Evolutionary conservation across 257 asterid genomes (phyloP).

Genomic region (Penstemon barbatus): DNA sequence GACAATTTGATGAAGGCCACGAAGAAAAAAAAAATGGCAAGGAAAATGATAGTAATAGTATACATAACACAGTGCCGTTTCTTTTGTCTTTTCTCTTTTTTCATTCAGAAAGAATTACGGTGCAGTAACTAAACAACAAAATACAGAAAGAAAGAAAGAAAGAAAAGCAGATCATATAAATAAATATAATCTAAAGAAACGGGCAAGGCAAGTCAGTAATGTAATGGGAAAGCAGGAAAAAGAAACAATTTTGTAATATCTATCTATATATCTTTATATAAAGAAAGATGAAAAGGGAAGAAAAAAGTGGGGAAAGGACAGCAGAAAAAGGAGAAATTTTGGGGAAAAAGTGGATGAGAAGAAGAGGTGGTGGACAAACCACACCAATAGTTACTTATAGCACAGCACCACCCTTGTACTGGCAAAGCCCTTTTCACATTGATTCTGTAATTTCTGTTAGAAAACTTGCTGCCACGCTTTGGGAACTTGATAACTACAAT

Average conservation of each 20-base stretch:
- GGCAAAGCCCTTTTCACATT: constrained; percentile 41
- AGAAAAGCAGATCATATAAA: too few relatives aligned
- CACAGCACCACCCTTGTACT: constrained; percentile 44
- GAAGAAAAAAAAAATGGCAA: too few relatives aligned
- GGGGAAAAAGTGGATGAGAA: constrained; percentile 82
- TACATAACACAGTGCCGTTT: too few relatives aligned
- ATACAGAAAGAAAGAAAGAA: too few relatives aligned
- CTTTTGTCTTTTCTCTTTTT: too few relatives aligned
- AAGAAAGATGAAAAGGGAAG: constrained; percentile 51
- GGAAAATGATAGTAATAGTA: too few relatives aligned
- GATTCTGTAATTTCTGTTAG: constrained; percentile 59
- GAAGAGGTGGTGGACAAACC: constrained; percentile 74
- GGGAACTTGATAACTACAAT: constrained; percentile 73
- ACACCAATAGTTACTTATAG: constrained; percentile 51
- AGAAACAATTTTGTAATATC: constrained; percentile 31
- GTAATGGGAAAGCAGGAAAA: constrained; percentile 32
- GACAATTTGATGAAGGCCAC: too few relatives aligned
- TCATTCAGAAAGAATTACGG: too few relatives aligned
- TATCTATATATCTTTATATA: constrained; percentile 8
- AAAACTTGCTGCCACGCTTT: constrained; percentile 79
- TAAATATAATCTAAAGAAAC: not conserved
- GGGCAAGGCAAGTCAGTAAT: constrained; percentile 36
- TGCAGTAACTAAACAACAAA: too few relatives aligned
- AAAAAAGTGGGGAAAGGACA: constrained; percentile 60
- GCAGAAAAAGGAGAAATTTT: constrained; percentile 68